Conservation (phyloP, 805 yeast genomes). For the Dipodascus geniculatus region DNA sequence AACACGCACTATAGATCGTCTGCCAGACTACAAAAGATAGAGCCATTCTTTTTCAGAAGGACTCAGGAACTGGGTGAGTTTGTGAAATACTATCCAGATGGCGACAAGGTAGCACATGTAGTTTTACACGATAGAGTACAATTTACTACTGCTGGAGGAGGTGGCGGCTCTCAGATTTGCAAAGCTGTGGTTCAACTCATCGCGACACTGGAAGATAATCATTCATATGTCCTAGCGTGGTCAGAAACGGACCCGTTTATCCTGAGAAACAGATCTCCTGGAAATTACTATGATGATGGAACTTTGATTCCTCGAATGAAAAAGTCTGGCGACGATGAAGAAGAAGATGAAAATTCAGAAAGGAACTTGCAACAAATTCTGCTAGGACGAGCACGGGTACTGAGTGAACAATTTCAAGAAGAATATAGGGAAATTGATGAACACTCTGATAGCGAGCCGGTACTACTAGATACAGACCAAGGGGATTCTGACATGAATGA, state of each 20-base stretch:
- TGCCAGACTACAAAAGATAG: background rate
- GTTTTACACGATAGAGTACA: constrained; percentile 1
- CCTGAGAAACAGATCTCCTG: background rate
- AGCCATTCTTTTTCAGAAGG: background rate
- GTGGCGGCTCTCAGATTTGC: background rate
- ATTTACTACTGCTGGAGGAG: background rate
- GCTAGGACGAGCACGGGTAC: background rate
- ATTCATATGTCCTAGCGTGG: constrained; percentile 1
- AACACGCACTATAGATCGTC: background rate
- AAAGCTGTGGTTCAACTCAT: background rate
- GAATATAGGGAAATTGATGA: background rate
- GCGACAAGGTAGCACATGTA: background rate
- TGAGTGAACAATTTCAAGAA: background rate
- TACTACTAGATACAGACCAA: background rate
- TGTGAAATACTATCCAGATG: background rate
- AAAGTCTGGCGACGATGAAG: background rate
- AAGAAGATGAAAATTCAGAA: background rate
- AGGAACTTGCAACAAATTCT: background rate
- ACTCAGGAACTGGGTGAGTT: background rate
- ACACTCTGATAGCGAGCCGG: background rate
- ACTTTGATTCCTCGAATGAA: background rate
- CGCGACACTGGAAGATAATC: background rate
- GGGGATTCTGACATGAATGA: background rate
- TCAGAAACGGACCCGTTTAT: background rate
- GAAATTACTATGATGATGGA: background rate